phyloP scores from a whole-genome alignment of 208 protist genomes.

The Trypanosoma congolense region DNA sequence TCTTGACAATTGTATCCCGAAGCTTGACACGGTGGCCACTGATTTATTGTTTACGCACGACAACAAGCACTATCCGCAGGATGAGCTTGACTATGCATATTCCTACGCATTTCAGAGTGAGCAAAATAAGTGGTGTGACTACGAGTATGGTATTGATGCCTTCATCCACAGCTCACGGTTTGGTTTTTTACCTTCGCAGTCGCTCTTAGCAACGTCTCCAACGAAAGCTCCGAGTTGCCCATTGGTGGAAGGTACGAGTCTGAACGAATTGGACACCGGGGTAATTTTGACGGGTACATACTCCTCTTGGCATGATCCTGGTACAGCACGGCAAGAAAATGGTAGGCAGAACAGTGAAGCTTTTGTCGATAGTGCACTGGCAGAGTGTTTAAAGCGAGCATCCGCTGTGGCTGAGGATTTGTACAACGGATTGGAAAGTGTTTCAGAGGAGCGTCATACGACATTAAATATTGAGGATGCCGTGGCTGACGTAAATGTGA shows the following conservation, averaged over 20 bases:
- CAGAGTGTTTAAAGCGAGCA: no score
- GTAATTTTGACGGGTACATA: no score
- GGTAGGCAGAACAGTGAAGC: no score
- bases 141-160: conserved; percentile 66
- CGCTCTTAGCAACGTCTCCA: conserved; percentile 28
- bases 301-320: no score
- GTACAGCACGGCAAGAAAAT: no score
- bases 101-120: not conserved
- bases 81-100: conserved; percentile 1
- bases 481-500: no score
- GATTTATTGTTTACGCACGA: conserved; percentile 6
- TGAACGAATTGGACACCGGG: no score
- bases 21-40: not conserved
- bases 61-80: conserved; percentile 19
- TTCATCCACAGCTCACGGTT: conserved; percentile 57
- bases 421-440: no score
- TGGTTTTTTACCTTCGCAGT: conserved; percentile 56
- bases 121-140: conserved; percentile 14
- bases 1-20: not conserved
- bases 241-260: not conserved
- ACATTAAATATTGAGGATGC: no score
- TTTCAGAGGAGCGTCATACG: no score
- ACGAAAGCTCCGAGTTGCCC: not conserved
- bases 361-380: no score
- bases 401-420: no score